Evolutionary conservation across 768 basidiomycete species (phyloP).

Genomic region (Boletus rubescentipes): DNA sequence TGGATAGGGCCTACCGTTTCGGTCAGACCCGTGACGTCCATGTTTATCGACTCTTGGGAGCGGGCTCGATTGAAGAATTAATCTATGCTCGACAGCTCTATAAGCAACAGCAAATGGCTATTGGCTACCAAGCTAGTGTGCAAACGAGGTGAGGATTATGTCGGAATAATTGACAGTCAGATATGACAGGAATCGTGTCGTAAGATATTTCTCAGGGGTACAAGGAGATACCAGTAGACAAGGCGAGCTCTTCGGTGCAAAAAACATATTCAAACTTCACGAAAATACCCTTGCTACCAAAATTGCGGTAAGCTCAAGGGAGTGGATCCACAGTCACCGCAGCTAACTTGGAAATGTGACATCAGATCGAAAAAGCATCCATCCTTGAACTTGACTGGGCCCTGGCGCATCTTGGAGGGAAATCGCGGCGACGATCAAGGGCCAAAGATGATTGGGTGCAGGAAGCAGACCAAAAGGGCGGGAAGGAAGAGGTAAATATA

Average conservation of each 20-base stretch:
- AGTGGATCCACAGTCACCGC: not conserved
- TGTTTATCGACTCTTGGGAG: constrained; percentile 81
- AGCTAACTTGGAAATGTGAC: not conserved
- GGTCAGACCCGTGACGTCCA: constrained; percentile 85
- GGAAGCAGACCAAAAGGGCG: constrained; percentile 45
- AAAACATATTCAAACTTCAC: constrained; percentile 82
- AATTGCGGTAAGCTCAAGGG: constrained; percentile 50
- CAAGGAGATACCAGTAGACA: constrained; percentile 73
- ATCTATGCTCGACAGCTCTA: constrained; percentile 90
- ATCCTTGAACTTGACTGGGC: constrained; percentile 81
- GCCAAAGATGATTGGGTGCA: constrained; percentile 41
- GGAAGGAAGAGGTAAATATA: constrained; percentile 33
- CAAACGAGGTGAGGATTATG: constrained; percentile 63
- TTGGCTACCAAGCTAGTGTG: constrained; percentile 79
- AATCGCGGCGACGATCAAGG: constrained; percentile 34
- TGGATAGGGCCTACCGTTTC: constrained; percentile 84
- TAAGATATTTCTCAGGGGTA: constrained; percentile 77
- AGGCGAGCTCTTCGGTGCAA: constrained; percentile 83
- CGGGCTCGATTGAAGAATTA: constrained; percentile 84
- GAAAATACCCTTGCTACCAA: constrained; percentile 72
- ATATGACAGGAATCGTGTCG: not conserved
- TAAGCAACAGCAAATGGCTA: constrained; percentile 93
- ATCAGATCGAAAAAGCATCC: constrained; percentile 75
- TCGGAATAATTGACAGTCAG: not conserved
- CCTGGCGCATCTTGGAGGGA: constrained; percentile 59